Conservation (phyloP, 768 basidiomycete genomes). For the Royoungia palumana region DNA sequence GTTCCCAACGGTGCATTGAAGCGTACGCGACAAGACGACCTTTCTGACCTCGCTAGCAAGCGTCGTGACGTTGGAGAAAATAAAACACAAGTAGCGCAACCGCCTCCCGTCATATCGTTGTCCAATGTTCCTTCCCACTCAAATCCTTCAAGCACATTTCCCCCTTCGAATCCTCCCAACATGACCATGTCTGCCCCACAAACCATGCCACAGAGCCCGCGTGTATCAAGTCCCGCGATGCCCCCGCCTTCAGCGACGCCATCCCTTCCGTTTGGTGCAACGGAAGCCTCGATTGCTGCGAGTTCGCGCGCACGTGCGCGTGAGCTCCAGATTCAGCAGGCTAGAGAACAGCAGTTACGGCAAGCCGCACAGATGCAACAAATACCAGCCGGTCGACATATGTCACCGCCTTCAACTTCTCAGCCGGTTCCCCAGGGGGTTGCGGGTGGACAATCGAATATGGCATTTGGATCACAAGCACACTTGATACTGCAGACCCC, state of each 20-base stretch:
- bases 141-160: constrained; percentile 22
- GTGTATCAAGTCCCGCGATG: constrained; percentile 31
- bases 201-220: constrained; percentile 30
- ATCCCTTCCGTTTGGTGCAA: constrained; percentile 29
- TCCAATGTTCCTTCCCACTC: constrained; percentile 15
- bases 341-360: constrained; percentile 33
- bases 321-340: constrained; percentile 36
- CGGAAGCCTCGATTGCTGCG: constrained; percentile 35
- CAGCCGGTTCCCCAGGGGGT: constrained; percentile 19
- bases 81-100: constrained; percentile 45
- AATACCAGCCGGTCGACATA: constrained; percentile 36
- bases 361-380: constrained; percentile 34
- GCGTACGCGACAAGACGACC: constrained; percentile 59
- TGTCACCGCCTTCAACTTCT: constrained; percentile 39
- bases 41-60: constrained; percentile 48
- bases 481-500: constrained; percentile 54
- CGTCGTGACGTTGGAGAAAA: constrained; percentile 68
- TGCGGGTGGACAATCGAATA: constrained; percentile 17
- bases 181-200: constrained; percentile 14
- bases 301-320: constrained; percentile 32
- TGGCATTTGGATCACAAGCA: constrained; percentile 29
- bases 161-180: constrained; percentile 17
- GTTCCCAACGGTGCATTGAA: constrained; percentile 43
- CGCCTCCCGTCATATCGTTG: constrained; percentile 25
- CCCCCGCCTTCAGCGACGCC: constrained; percentile 27